Evolutionary conservation across 2,329 filamentous ascomycete species (phyloP).

Genomic region (Endocalyx cinctus): DNA sequence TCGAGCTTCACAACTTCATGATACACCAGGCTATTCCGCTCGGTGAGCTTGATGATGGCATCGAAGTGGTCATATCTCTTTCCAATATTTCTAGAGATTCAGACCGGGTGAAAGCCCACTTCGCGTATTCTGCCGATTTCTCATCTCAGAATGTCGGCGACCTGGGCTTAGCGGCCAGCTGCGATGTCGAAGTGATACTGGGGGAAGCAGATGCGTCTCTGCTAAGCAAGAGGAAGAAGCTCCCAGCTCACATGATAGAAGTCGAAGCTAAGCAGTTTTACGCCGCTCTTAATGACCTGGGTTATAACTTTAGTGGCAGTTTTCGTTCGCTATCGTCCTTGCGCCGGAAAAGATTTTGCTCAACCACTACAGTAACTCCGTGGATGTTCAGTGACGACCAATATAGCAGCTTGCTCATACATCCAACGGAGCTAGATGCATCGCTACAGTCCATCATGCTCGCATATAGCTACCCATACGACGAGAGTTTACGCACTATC

Average conservation of each 20-base stretch:
- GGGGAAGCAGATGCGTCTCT: background rate
- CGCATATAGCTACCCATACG: slow-evolving; percentile 24
- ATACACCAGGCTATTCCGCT: slow-evolving; percentile 12
- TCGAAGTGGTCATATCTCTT: slow-evolving; percentile 8
- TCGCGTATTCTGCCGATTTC: background rate
- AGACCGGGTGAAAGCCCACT: background rate
- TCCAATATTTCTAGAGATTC: slow-evolving; percentile 1
- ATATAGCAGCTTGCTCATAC: too few species aligned
- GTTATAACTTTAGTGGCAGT: slow-evolving; percentile 9
- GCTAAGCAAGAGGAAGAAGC: background rate
- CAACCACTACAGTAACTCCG: too few species aligned
- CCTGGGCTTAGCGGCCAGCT: background rate
- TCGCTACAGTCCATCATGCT: slow-evolving; percentile 26
- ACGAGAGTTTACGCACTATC: slow-evolving; percentile 20
- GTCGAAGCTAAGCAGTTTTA: slow-evolving; percentile 7
- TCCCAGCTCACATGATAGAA: background rate
- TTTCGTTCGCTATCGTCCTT: slow-evolving; percentile 5
- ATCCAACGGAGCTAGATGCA: slow-evolving; percentile 27
- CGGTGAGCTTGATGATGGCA: slow-evolving; percentile 4
- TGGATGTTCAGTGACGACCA: too few species aligned
- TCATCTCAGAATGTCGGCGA: background rate
- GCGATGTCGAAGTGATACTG: background rate
- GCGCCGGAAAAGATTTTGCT: background rate
- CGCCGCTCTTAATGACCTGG: slow-evolving; percentile 3
- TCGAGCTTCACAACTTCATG: slow-evolving; percentile 11